Conservation (phyloP, 257 asterid species). For the Solanum clarkiae region DNA sequence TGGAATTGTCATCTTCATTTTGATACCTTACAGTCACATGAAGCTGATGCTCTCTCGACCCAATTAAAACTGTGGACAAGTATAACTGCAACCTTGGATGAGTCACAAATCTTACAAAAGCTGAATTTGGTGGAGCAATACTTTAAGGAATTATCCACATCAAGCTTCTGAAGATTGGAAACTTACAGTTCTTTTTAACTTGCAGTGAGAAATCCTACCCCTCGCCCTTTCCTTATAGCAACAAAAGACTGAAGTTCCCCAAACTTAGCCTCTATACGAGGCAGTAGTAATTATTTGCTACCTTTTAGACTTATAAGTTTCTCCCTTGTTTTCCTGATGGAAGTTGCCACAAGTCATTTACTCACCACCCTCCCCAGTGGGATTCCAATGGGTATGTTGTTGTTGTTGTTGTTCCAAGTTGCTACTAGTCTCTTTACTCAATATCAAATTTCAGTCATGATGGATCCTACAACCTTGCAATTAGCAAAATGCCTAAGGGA, state of each 20-base stretch:
- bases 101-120: neutral
- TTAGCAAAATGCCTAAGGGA: neutral
- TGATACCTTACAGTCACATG: neutral
- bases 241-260: neutral
- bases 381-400: neutral
- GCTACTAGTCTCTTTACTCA: neutral
- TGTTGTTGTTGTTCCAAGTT: neutral
- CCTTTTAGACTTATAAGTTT: neutral
- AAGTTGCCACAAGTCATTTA: neutral
- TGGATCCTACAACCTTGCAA: neutral
- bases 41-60: neutral
- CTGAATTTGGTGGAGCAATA: neutral
- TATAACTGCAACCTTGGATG: neutral
- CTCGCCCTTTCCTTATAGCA: neutral
- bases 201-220: neutral
- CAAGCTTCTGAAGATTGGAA: neutral
- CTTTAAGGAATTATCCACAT: neutral
- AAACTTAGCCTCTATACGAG: neutral
- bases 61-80: neutral
- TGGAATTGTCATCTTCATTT: neutral
- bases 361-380: neutral
- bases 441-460: neutral
- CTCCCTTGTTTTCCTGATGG: neutral
- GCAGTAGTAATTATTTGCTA: neutral
- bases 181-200: neutral